Evolutionary conservation across 176 grass and related monocot species (phyloP).

Genomic region (Neostapfia colusana): DNA sequence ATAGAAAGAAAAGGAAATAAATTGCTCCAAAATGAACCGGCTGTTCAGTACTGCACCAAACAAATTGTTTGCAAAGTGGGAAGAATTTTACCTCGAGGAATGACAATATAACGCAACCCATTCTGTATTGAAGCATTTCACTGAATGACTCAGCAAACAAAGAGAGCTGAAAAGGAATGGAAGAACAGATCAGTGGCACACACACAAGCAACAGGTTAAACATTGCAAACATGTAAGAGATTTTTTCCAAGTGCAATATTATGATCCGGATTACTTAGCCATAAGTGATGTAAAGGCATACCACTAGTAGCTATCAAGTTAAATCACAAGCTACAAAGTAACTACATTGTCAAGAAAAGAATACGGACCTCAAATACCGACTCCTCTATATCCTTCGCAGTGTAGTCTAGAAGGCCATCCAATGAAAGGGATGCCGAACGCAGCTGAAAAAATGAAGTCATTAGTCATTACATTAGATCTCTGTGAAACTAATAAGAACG

Average conservation of each 20-base stretch:
- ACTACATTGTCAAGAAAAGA: conserved; percentile 27
- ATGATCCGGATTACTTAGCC: background rate
- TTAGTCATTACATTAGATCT: conserved; percentile 21
- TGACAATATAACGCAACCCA: conserved; percentile 82
- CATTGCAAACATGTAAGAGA: background rate
- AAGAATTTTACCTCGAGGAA: conserved; percentile 87
- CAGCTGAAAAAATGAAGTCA: conserved; percentile 61
- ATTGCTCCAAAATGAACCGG: background rate
- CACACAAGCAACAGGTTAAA: conserved; percentile 6
- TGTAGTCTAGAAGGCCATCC: conserved; percentile 93
- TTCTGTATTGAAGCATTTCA: conserved; percentile 98
- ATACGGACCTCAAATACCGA: conserved; percentile 86
- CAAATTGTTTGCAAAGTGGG: conserved; percentile 25
- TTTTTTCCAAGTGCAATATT: background rate
- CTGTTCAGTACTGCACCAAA: conserved; percentile 4
- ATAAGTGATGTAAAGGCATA: background rate
- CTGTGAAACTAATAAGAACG: background rate
- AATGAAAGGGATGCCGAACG: conserved; percentile 80
- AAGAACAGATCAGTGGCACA: conserved; percentile 21
- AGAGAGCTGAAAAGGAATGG: conserved; percentile 68
- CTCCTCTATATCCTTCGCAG: conserved; percentile 82
- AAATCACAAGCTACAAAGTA: conserved; percentile 18
- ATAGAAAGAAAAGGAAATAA: background rate
- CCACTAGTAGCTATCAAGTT: background rate
- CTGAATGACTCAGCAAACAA: conserved; percentile 89